phyloP scores from a whole-genome alignment of 768 basidiomycete species.

The Myochromella boudieri region DNA sequence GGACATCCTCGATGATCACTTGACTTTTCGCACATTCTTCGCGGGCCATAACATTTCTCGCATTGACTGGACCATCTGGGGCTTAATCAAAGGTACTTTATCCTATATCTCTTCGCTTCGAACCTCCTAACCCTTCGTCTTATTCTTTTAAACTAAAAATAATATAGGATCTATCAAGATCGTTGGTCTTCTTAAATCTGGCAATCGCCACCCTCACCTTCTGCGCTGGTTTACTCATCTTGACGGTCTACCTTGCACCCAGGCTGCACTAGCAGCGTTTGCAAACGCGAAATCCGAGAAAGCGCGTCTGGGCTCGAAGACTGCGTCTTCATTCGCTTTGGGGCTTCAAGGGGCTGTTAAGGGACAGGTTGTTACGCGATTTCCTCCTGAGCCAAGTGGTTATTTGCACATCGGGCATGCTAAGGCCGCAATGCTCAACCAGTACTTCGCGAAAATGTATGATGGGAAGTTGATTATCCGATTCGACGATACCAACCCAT shows the following conservation, averaged over 20 bases:
- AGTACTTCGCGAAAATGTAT: constrained; percentile 98
- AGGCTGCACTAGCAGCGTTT: constrained; percentile 60
- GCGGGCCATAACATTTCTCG: constrained; percentile 71
- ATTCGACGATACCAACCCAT: constrained; percentile 99
- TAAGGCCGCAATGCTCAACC: constrained; percentile 93
- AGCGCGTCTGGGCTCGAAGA: constrained; percentile 75
- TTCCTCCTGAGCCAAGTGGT: constrained; percentile 97
- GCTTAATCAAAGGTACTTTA: constrained; percentile 84
- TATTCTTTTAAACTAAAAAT: background rate
- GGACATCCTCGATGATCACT: constrained; percentile 85
- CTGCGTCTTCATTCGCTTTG: constrained; percentile 86
- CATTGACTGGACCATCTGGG: constrained; percentile 93
- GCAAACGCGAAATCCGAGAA: constrained; percentile 73
- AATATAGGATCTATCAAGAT: constrained; percentile 67
- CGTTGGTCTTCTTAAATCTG: constrained; percentile 82
- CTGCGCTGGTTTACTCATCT: constrained; percentile 81
- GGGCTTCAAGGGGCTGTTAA: constrained; percentile 84
- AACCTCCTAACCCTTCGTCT: too few relatives aligned
- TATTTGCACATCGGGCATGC: constrained; percentile 95
- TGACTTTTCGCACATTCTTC: constrained; percentile 87
- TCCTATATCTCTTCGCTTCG: constrained; percentile 28
- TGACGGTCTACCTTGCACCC: constrained; percentile 74
- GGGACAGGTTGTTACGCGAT: constrained; percentile 93
- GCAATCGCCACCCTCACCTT: constrained; percentile 79
- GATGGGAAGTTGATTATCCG: constrained; percentile 92